Percentiles rank a stretch among this genome's conserved stretches.
Evolutionary conservation across 331 rosid genomes (phyloP).

Genomic region (Arachis monticola): DNA sequence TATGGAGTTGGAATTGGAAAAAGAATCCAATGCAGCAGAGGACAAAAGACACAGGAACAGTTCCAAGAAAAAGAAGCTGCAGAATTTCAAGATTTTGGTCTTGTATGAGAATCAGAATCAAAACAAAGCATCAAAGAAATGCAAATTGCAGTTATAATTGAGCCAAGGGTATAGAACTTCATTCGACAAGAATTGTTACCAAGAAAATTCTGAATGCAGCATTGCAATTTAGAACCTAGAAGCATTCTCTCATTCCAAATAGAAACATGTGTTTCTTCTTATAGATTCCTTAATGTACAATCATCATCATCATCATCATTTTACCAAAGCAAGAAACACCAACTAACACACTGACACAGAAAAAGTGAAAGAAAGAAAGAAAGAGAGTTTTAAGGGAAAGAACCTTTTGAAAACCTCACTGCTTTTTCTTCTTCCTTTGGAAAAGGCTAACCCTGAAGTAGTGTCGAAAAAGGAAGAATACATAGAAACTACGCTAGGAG

Average conservation of each 20-base stretch:
- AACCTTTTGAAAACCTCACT: constrained; percentile 46
- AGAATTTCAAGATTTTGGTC: constrained; percentile 25
- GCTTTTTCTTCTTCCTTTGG: constrained; percentile 26
- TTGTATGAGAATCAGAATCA: constrained; percentile 15
- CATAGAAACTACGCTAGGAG: too few relatives aligned
- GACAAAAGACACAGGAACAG: background rate
- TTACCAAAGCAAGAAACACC: constrained; percentile 33
- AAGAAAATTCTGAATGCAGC: constrained; percentile 22
- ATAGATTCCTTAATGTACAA: constrained; percentile 4
- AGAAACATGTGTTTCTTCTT: background rate
- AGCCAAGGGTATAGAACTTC: constrained; percentile 11
- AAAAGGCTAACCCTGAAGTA: constrained; percentile 30
- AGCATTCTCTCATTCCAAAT: background rate
- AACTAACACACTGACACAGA: constrained; percentile 23
- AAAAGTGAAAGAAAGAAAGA: background rate
- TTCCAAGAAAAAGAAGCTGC: background rate
- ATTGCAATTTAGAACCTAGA: constrained; percentile 3
- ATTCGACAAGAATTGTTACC: constrained; percentile 15
- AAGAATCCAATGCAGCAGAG: constrained; percentile 37
- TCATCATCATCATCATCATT: constrained; percentile 5
- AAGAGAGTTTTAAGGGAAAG: constrained; percentile 29
- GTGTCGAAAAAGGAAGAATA: constrained; percentile 8
- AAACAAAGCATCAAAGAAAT: constrained; percentile 32
- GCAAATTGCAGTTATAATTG: constrained; percentile 8
- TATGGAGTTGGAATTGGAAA: constrained; percentile 16